phyloP scores from a whole-genome alignment of 106 monocot genomes.

The Allium sativum region DNA sequence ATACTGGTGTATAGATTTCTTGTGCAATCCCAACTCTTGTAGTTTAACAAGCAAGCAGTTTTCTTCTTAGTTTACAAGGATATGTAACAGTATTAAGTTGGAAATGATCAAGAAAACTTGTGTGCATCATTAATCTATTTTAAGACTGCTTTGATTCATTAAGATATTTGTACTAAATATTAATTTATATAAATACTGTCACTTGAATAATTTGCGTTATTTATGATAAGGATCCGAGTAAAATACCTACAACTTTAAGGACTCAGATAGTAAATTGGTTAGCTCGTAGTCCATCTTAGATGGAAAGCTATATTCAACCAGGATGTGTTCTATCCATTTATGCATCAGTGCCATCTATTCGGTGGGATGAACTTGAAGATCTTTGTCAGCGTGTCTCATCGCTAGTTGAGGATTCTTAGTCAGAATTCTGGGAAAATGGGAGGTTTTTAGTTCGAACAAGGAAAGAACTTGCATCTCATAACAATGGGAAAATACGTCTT shows the following conservation, averaged over 20 bases:
- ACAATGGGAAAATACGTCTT: slow-evolving; percentile 51
- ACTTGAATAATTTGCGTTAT: no score
- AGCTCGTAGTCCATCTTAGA: slow-evolving; percentile 76
- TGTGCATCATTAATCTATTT: no score
- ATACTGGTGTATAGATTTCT: no score
- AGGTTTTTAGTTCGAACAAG: slow-evolving; percentile 76
- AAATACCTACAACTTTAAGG: slow-evolving; percentile 56
- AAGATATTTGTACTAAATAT: no score
- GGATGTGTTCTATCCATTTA: slow-evolving; percentile 91
- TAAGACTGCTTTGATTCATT: no score
- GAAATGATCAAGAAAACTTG: no score
- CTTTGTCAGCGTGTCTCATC: slow-evolving; percentile 47
- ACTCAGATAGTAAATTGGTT: slow-evolving; percentile 88
- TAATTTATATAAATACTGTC: no score
- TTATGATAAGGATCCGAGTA: slow-evolving; percentile 84
- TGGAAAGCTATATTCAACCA: slow-evolving; percentile 96
- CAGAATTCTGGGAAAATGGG: slow-evolving; percentile 79
- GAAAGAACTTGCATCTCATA: slow-evolving; percentile 59
- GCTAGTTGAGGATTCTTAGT: slow-evolving; percentile 46
- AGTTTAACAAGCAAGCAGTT: no score
- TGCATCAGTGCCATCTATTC: slow-evolving; percentile 55
- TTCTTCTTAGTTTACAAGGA: no score
- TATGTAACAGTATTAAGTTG: no score
- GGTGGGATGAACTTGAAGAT: slow-evolving; percentile 82
- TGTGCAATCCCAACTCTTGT: no score